Percentiles rank a stretch among this genome's conserved stretches.
phyloP scores from a whole-genome alignment of 2,329 filamentous ascomycete species.

The Trichoderma gracile region DNA sequence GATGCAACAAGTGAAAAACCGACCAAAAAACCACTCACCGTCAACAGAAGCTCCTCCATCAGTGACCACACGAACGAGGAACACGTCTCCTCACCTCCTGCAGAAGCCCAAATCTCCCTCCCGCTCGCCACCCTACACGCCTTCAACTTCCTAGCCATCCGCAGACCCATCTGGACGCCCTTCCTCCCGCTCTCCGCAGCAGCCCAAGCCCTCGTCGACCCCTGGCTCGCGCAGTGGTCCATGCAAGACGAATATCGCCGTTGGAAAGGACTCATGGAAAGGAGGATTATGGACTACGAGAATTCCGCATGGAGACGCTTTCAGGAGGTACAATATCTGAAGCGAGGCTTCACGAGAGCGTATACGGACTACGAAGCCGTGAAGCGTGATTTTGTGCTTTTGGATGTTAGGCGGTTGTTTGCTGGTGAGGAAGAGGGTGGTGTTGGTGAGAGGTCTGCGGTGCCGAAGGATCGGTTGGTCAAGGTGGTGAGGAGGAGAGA shows the following conservation, averaged over 20 bases:
- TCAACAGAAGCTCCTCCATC: background rate
- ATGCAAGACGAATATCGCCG: background rate
- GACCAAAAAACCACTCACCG: background rate
- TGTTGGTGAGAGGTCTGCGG: background rate
- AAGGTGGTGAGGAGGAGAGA: background rate
- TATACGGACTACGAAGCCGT: conserved; percentile 29
- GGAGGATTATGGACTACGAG: conserved; percentile 27
- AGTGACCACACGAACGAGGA: background rate
- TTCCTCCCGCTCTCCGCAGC: conserved; percentile 28
- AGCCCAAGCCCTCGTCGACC: conserved; percentile 26
- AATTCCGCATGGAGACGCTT: conserved; percentile 22
- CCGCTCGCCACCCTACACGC: conserved; percentile 33
- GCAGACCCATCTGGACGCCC: conserved; percentile 29
- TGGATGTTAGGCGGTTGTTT: conserved; percentile 26
- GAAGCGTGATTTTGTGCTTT: conserved; percentile 27
- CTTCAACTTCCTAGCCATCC: conserved; percentile 32
- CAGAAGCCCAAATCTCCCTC: conserved; percentile 24
- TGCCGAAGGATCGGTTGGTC: background rate
- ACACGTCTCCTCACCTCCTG: background rate
- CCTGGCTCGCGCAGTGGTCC: conserved; percentile 28
- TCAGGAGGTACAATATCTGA: conserved; percentile 29
- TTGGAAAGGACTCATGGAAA: conserved; percentile 23
- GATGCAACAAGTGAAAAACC: too few species aligned
- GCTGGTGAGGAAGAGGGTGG: background rate
- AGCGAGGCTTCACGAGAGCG: conserved; percentile 25